Evolutionary conservation across 169 alveolate species (phyloP).

Genomic region (Plasmodium inui): DNA sequence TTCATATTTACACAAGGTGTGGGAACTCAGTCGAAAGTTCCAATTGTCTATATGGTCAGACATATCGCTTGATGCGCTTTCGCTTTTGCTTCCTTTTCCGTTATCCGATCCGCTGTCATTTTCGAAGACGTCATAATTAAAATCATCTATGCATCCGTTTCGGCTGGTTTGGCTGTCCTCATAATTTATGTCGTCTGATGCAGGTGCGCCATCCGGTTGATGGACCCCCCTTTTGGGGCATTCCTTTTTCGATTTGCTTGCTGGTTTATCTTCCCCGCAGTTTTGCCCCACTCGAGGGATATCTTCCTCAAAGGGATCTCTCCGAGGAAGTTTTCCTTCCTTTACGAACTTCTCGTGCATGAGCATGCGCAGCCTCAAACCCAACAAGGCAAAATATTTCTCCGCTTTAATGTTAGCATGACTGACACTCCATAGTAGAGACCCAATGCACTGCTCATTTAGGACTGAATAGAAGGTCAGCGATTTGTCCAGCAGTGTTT

Average conservation of each 20-base stretch:
- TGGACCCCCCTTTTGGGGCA: not conserved
- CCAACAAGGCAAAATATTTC: slow-evolving; percentile 48
- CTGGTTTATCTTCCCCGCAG: not conserved
- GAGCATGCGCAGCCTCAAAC: slow-evolving; percentile 17
- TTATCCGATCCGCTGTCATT: not conserved
- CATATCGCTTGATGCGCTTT: not conserved
- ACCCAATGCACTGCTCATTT: slow-evolving; percentile 72
- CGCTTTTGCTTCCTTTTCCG: no score
- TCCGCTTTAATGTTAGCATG: slow-evolving; percentile 72
- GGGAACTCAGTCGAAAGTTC: not conserved
- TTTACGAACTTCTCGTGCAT: slow-evolving; percentile 26
- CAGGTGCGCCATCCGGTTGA: not conserved
- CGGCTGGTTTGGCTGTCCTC: not conserved
- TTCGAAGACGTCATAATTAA: not conserved
- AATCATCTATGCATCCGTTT: not conserved
- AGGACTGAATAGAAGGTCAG: slow-evolving; percentile 40
- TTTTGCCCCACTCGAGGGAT: not conserved
- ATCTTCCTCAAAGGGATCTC: not conserved
- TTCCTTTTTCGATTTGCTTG: not conserved
- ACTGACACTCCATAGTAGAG: slow-evolving; percentile 72
- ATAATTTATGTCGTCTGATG: not conserved
- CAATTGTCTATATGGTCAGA: slow-evolving; percentile 6
- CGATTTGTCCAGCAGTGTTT: slow-evolving; percentile 59
- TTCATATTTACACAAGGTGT: slow-evolving; percentile 31
- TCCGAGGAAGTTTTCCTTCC: not conserved